phyloP scores from a whole-genome alignment of 208 protist species.

The Naegleria fowleri region DNA sequence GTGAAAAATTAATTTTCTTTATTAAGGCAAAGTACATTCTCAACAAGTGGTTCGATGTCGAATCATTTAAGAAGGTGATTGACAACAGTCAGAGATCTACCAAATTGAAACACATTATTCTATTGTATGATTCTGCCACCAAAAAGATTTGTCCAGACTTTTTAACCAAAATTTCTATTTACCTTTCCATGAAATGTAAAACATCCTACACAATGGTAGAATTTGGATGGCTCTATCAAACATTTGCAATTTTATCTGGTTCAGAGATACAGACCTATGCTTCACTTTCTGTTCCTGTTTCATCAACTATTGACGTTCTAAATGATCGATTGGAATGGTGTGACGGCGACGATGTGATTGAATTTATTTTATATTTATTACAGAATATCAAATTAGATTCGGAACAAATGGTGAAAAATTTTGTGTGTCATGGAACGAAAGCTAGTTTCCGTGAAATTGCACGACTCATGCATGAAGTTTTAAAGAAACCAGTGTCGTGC shows the following conservation, averaged over 20 bases:
- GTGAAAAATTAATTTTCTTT: constrained; percentile 1
- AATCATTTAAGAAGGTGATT: neutral
- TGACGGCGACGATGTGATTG: neutral
- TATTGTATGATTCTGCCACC: neutral
- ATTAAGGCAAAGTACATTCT: neutral
- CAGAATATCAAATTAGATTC: neutral
- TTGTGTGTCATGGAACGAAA: neutral
- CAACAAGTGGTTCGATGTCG: neutral
- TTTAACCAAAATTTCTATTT: neutral
- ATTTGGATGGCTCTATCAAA: constrained; percentile 8
- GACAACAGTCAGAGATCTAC: neutral
- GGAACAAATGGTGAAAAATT: neutral
- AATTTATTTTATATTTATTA: neutral
- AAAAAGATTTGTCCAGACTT: neutral
- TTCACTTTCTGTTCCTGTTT: neutral
- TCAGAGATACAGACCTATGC: neutral
- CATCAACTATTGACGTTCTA: neutral
- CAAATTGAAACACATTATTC: neutral
- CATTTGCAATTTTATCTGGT: neutral
- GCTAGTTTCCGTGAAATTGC: neutral
- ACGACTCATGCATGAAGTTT: neutral
- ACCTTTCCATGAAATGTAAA: neutral
- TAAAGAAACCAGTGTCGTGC: neutral
- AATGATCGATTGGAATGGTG: neutral
- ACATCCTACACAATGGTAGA: neutral